Conservation (phyloP, 305 asterid species). For the Fraxinus baroniana region DNA sequence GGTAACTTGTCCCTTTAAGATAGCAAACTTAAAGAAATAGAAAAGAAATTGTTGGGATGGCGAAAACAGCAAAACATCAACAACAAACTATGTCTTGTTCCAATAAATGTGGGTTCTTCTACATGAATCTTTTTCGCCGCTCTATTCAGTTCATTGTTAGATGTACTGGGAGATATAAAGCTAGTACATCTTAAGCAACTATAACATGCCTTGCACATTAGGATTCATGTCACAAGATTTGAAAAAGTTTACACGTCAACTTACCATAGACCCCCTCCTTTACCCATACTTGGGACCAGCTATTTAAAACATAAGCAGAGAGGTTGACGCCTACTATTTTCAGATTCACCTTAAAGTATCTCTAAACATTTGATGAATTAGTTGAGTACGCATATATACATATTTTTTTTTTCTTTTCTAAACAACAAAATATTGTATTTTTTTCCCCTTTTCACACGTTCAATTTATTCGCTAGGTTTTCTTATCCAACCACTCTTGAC, state of each 20-base stretch:
- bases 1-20: background rate
- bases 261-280: background rate
- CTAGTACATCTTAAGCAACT: background rate
- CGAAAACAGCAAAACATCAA: background rate
- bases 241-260: background rate
- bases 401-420: background rate
- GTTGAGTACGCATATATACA: background rate
- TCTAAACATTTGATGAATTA: background rate
- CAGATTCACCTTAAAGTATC: background rate
- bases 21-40: background rate
- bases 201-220: background rate
- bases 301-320: background rate
- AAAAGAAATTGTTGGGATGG: background rate
- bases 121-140: background rate
- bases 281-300: background rate
- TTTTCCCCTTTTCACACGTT: background rate
- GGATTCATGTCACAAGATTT: background rate
- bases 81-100: background rate
- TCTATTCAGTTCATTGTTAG: background rate
- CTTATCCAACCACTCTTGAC: background rate
- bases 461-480: background rate
- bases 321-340: background rate
- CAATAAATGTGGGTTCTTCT: background rate
- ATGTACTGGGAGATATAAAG: background rate
- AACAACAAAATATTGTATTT: background rate